Evolutionary conservation across 306 rosid species (phyloP), one percentile per base, ranked within the genome.

Genomic region (Medicago ruthenica): DNA sequence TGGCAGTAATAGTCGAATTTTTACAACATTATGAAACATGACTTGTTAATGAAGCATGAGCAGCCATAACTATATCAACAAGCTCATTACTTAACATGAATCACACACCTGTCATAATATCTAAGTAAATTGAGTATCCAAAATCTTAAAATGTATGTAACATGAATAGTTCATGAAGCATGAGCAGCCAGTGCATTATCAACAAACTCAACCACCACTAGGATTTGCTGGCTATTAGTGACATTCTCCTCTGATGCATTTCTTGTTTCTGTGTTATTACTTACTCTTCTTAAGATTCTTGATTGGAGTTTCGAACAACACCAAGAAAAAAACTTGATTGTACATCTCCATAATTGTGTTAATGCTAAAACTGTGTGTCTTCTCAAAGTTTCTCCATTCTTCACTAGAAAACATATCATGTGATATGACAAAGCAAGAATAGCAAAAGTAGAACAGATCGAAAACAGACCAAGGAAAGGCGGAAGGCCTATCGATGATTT

Each of bases 381-480:
- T 20, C 24, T 20, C 69, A 79, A 54, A 24, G 78, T 79, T 34
- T 66, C 79, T 31, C 55, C 63, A 44, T 73, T 73, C 39, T 55
- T 79, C 36, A 18, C 27, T 1, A 45, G 37, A 74, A 45, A 55
- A 55, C 21, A 44, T 31, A 73, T 14, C 54, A 65, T 31, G 50
- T 40, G 34, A 64, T 71, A 71, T 9, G 54, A 71, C 59, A 73
- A 66, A 17, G 62, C 74, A 64, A 73, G 6, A 72, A 14, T n/a
- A 79, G 83, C 69, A 54, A 73, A 9, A 53, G 11, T 14, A 14
- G 53, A 67, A 63, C 79, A 64, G 2, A 73, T 65, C 14, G 15
- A 64, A 54, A 79, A 63, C 50, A 79, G 53, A 31, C 74, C 83
- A 79, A 41, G 54, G 34, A 73, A 79, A 54, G 83, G 83, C 3